Base-by-base conservation (phyloP, 768 basidiomycete species). In the Kwoniella pini region DNA sequence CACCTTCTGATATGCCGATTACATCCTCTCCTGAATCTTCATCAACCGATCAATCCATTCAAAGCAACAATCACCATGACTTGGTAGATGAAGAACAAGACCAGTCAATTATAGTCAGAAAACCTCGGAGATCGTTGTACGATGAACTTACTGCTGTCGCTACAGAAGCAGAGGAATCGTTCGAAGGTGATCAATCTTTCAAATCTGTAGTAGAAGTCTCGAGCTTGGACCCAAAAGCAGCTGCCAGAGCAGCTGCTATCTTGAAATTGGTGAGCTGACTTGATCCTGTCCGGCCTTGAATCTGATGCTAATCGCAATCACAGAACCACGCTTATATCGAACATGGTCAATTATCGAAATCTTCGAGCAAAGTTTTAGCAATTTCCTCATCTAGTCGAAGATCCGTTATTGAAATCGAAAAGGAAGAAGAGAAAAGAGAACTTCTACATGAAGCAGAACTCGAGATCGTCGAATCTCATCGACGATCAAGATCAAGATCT, bases 221-320 rank as follows among this genome's bases (percentile, higher is more conserved):
- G 2, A 91, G 89, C 60, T 84, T 85, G 21, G 89, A 95, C 76
- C 89, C 93, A 1, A 82, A 83, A 60, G 90, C 90, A 17, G 93
- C 93, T 45, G 93, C 92, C 1, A 81, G 90, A 48, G 93, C 92
- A n/a, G 92, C 90, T 31, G 93, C 93, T 0, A 93, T 96, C 60
- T 81, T 96, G 68, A 91, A 89, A 78, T 84, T 90, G 82, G 91
- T 90, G 49, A n/a, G 85, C 76, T 36, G 15, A 24, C 11, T n/a
- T n/a, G n/a, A n/a, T n/a, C n/a, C n/a, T n/a, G n/a, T n/a, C n/a
- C n/a, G n/a, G n/a, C n/a, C n/a, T n/a, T n/a, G n/a, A n/a, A n/a
- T n/a, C n/a, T n/a, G n/a, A n/a, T n/a, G n/a, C n/a, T n/a, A n/a
- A n/a, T n/a, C n/a, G n/a, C n/a, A 39, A 3, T 53, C 19, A 33